phyloP scores from a whole-genome alignment of 2,329 filamentous ascomycete genomes.

The Trichoderma pleuroti region DNA sequence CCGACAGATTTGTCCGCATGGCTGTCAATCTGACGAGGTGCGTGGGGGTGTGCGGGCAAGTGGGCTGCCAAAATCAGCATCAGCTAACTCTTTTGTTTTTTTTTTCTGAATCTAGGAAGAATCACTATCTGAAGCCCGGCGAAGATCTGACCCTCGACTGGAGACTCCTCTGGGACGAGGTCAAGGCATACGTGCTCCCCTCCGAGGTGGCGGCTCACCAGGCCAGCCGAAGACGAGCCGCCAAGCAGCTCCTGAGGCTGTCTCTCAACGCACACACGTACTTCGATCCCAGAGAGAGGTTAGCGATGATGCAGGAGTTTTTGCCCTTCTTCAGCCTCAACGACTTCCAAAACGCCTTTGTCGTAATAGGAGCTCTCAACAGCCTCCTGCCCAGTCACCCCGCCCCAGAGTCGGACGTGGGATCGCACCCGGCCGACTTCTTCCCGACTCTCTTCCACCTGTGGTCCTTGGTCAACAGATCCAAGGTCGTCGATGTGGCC shows the following conservation, averaged over 20 bases:
- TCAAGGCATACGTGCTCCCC: constrained; percentile 86
- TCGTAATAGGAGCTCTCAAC: constrained; percentile 85
- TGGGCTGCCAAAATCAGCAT: background rate
- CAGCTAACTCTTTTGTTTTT: background rate
- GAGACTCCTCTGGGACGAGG: constrained; percentile 86
- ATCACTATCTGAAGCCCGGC: constrained; percentile 88
- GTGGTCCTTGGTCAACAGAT: constrained; percentile 90
- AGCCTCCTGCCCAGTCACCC: constrained; percentile 82
- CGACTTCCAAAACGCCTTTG: constrained; percentile 86
- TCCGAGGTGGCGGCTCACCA: constrained; percentile 71
- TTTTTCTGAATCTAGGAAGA: constrained; percentile 60
- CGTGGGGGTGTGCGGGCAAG: constrained; percentile 30
- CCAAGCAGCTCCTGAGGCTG: constrained; percentile 75
- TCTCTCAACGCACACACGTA: constrained; percentile 88
- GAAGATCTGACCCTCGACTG: constrained; percentile 91
- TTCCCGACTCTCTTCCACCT: constrained; percentile 93
- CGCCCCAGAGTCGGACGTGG: constrained; percentile 64
- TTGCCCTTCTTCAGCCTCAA: constrained; percentile 89
- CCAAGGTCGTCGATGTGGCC: constrained; percentile 78
- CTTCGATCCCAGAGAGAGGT: constrained; percentile 84
- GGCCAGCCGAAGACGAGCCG: constrained; percentile 50
- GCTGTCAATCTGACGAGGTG: constrained; percentile 93
- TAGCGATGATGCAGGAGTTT: constrained; percentile 75
- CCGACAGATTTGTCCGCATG: constrained; percentile 95
- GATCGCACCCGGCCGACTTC: constrained; percentile 84